Evolutionary conservation across 306 rosid species (phyloP).

Genomic region (Ochetophila trinervis): DNA sequence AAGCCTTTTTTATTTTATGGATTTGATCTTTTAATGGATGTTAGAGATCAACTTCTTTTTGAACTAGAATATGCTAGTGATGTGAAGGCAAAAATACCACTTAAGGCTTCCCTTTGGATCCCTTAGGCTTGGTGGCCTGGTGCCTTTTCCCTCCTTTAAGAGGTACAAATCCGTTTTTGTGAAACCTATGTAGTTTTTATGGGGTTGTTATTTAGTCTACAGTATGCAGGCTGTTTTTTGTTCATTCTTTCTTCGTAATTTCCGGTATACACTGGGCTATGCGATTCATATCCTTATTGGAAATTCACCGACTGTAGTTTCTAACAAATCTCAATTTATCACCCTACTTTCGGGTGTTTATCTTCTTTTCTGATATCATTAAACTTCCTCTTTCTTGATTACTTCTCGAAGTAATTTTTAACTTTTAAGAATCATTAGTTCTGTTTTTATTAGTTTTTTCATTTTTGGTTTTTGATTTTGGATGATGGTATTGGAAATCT

Average conservation of each 20-base stretch:
- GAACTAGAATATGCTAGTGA: constrained; percentile 93
- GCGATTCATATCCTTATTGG: constrained; percentile 7
- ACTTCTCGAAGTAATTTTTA: neutral
- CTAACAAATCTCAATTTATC: constrained; percentile 1
- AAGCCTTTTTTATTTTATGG: neutral
- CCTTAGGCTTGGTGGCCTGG: constrained; percentile 92
- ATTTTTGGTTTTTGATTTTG: neutral
- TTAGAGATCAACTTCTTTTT: constrained; percentile 94
- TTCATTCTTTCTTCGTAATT: neutral
- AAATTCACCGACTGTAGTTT: neutral
- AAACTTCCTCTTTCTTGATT: neutral
- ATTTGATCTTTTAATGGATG: constrained; percentile 78
- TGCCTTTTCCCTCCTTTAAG: constrained; percentile 95
- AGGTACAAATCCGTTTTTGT: constrained; percentile 43
- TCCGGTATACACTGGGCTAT: neutral
- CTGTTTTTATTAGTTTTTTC: neutral
- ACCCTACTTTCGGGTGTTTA: constrained; percentile 7
- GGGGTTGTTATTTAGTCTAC: neutral
- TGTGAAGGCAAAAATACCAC: constrained; percentile 72
- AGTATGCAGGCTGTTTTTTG: neutral
- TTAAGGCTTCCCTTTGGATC: constrained; percentile 69
- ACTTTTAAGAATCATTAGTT: neutral
- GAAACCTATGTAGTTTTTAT: neutral
- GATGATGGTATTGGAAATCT: constrained; percentile 10
- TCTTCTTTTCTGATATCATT: constrained; percentile 1